These are phyloP conservation scores for Pezicula neosporulosa DNA, from an alignment of 2,329 filamentous ascomycete species.

Conservation along the genomic window DNA sequence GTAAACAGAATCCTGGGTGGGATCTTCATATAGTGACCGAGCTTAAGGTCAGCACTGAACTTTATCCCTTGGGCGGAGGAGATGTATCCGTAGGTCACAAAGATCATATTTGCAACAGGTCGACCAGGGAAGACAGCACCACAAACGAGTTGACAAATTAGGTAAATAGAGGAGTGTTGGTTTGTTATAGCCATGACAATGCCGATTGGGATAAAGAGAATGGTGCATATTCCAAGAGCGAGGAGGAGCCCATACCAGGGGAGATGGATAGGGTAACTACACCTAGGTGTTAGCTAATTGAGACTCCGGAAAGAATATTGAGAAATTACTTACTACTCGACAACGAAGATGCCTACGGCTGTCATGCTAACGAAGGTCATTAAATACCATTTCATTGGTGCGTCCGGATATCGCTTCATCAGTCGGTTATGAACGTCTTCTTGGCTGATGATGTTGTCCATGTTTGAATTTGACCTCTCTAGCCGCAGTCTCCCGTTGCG, in stretches of 20 bases:
- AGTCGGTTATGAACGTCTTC: constrained; percentile 83
- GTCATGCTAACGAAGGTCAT: constrained; percentile 73
- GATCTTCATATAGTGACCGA: constrained; percentile 87
- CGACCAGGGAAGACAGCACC: constrained; percentile 79
- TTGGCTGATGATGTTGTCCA: constrained; percentile 55
- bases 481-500: constrained; percentile 11
- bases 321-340: constrained; percentile 65
- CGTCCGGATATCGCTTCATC: constrained; percentile 80
- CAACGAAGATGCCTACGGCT: constrained; percentile 76
- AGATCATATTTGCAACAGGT: constrained; percentile 90
- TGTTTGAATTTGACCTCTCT: constrained; percentile 35
- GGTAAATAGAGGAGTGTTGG: constrained; percentile 81
- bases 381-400: constrained; percentile 78
- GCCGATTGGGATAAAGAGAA: constrained; percentile 86
- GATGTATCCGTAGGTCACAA: constrained; percentile 88
- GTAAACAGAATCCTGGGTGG: constrained; percentile 74
- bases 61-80: constrained; percentile 86
- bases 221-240: constrained; percentile 70
- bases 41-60: constrained; percentile 82
- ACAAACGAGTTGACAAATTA: constrained; percentile 83
- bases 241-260: constrained; percentile 85
- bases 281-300: constrained; percentile 13
- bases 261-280: constrained; percentile 72
- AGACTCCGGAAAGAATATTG: not conserved
- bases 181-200: constrained; percentile 94